phyloP scores from a whole-genome alignment of 1,284 basidiomycete species.

The Rhodotorula sp. region DNA sequence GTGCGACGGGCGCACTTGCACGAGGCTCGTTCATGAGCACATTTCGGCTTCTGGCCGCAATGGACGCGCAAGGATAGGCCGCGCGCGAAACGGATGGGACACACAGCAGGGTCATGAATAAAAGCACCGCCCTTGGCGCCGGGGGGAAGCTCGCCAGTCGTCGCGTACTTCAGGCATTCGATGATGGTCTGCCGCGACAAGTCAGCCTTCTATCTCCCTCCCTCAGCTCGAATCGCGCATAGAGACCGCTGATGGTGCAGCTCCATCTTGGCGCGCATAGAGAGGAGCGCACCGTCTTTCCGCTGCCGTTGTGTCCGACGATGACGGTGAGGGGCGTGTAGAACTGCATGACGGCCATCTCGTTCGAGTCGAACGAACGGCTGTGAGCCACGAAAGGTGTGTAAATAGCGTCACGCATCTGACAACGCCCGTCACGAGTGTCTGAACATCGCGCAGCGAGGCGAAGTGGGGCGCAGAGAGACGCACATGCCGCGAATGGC shows the following conservation, averaged over 20 bases:
- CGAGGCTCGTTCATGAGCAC: no score
- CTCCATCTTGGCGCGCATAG: background rate
- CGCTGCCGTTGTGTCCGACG: slow-evolving; percentile 96
- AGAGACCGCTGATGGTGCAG: background rate
- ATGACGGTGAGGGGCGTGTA: slow-evolving; percentile 98
- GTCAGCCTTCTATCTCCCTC: background rate
- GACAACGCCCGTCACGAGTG: no score
- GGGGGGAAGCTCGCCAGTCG: slow-evolving; percentile 95
- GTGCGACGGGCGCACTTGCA: no score
- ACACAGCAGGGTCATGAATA: slow-evolving; percentile 86
- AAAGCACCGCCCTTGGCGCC: slow-evolving; percentile 98
- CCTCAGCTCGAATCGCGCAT: background rate
- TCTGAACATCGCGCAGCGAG: background rate
- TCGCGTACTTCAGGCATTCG: slow-evolving; percentile 98
- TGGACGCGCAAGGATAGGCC: no score
- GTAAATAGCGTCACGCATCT: background rate
- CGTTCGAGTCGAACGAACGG: slow-evolving; percentile 68
- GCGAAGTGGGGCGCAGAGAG: no score
- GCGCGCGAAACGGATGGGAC: slow-evolving; percentile 15
- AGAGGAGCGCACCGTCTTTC: slow-evolving; percentile 72
- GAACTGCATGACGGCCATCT: slow-evolving; percentile 92
- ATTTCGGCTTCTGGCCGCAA: no score
- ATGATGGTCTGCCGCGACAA: slow-evolving; percentile 71
- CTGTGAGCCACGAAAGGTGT: slow-evolving; percentile 23
- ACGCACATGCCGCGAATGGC: slow-evolving; percentile 42